phyloP scores from a whole-genome alignment of 1,139 yeast species.

The Geotrichum australiense region DNA sequence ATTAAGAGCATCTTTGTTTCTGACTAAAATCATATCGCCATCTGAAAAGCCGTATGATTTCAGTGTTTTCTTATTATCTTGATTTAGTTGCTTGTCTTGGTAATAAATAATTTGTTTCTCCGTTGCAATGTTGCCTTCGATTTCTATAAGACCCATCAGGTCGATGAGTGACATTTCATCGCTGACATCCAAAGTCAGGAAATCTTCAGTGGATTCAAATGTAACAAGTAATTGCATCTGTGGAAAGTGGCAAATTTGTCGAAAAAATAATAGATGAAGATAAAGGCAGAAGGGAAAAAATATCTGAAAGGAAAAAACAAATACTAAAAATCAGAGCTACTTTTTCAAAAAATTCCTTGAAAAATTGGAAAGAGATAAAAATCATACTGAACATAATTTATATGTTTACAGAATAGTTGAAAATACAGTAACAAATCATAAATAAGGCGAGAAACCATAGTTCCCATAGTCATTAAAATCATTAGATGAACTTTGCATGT shows the following conservation, averaged over 20 bases:
- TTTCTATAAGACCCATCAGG: conserved; percentile 67
- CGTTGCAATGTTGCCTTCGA: conserved; percentile 56
- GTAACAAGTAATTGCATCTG: conserved; percentile 28
- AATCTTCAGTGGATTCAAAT: conserved; percentile 23
- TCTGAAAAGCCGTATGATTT: conserved; percentile 44
- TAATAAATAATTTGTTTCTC: conserved; percentile 43
- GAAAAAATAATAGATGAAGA: background rate
- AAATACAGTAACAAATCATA: no score
- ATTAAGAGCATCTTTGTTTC: conserved; percentile 10
- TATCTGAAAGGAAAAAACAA: background rate
- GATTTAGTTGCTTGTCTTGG: conserved; percentile 36
- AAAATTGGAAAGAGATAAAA: background rate
- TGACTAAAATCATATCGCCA: conserved; percentile 50
- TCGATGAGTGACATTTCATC: conserved; percentile 59
- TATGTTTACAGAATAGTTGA: no score
- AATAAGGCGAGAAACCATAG: background rate
- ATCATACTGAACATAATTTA: no score
- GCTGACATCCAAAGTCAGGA: conserved; percentile 50
- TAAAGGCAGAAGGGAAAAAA: background rate
- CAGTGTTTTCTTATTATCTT: conserved; percentile 40
- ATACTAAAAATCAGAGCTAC: background rate
- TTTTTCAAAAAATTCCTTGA: background rate
- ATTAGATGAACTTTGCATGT: background rate
- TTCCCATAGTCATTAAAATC: background rate
- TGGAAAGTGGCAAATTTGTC: conserved; percentile 22